Base-by-base conservation (phyloP, 2,329 filamentous ascomycete genomes). In the Neobulgaria alba region DNA sequence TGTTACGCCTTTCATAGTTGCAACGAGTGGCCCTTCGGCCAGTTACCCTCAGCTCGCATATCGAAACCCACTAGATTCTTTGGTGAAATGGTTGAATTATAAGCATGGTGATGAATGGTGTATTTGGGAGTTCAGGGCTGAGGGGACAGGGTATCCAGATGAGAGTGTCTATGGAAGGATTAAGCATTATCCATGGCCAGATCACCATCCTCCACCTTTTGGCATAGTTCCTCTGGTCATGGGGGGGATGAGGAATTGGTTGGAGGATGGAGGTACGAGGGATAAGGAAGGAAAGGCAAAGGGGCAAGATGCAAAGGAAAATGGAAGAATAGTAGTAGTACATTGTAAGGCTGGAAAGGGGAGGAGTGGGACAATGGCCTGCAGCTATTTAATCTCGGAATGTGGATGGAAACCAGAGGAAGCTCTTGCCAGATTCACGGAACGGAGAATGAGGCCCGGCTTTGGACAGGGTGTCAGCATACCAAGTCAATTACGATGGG, bases 331-430 rank as follows among this genome's bases (percentile, higher is more conserved):
- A 0, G 82, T 82, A 0, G 89, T 96, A 5, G 87, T 96, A 5
- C 92, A 98, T 63, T 96, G 92, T 68, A 96, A 96, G 61, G 92
- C 92, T 1, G 92, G 92, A 2, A 98, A 98, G 63, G 92, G 92
- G 1, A 73, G 92, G 37, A 94, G 86, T 50, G 92, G 92, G 3
- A 95, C 87, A 0, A 78, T 87, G 54, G 81, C 82, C 20, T 94
- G 86, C 63, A 85, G 83, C 53, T 96, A 95, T 60, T 68, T 98
- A 43, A 92, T 98, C 54, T 80, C 84, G 5, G 85, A 96, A 59
- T 84, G 92, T 57, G 79, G 77, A 3, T 85, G 80, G 81, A 71
- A 67, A 20, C 63, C 71, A 30, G 68, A 75, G 37, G 77, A 82
- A 50, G 82, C 82, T 0, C 61, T 85, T 45, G 66, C 72, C 42